Evolutionary conservation across 2,329 filamentous ascomycete genomes (phyloP), one percentile per base, ranked within the genome.

Genomic region (Blastomyces silverae): DNA sequence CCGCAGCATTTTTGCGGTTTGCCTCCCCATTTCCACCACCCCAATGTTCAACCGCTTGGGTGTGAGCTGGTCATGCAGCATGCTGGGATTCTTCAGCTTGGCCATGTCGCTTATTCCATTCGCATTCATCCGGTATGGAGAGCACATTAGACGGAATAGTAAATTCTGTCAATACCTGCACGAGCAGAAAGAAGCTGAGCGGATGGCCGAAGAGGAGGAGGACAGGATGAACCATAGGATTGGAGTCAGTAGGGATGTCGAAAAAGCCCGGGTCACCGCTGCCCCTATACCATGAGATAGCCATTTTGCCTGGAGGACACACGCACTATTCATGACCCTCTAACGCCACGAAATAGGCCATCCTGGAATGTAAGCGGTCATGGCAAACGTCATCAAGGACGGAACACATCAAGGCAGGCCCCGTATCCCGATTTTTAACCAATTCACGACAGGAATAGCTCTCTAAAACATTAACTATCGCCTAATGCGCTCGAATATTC

Each of bases 1-100:
- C 11, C 79, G 84, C 15, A 83, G 80, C 17, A 71, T 85, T 1
- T 75, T 84, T 4, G 84, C 83, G 1, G 82, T 82, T 0, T 78
- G 87, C 0, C 76, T 89, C 44, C 87, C 87, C 1, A 78, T 89
- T 13, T 80, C 79, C 2, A 73, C 78, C 0, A 73, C 72, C 28
- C 73, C 72, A 0, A 80, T 81, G 79, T 81, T 79, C 65, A 68
- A 71, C 20, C 69, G 63, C 20, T 69, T 81, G 13, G 79, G 79
- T 0, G 73, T 80, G 0, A 65, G 75, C 20, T 80, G 78, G 79
- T 78, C 76, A 2, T 78, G 77, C 66, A 78, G 71, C 64, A 67
- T 79, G 48, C 70, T 80, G 42, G 79, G 73, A 1, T 79, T 79
- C 63, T 61, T 78, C 1, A 75, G 73, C 61, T 64, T 80, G 8